phyloP scores from a whole-genome alignment of 306 rosid genomes.

The Castanea mollissima region DNA sequence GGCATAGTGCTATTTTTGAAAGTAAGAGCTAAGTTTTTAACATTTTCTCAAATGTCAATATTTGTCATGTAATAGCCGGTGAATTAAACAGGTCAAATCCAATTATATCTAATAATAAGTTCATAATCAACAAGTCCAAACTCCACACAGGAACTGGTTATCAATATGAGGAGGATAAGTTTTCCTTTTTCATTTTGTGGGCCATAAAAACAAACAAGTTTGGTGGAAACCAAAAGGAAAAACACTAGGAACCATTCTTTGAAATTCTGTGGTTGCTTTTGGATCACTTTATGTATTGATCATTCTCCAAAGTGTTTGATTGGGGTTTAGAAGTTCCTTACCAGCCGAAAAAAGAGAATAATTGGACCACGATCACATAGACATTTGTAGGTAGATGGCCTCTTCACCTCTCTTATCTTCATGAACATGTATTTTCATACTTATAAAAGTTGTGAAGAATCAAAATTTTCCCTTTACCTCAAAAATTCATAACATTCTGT shows the following conservation, averaged over 20 bases:
- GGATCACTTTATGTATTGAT: slow-evolving; percentile 26
- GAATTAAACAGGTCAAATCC: too few relatives aligned
- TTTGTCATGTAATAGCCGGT: too few relatives aligned
- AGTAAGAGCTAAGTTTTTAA: too few relatives aligned
- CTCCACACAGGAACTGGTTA: neutral
- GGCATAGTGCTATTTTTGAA: too few relatives aligned
- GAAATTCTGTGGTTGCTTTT: slow-evolving; percentile 39
- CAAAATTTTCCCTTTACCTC: too few relatives aligned
- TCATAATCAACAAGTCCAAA: neutral
- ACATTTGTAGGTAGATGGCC: neutral
- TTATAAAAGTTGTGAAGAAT: neutral
- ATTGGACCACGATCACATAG: slow-evolving; percentile 29
- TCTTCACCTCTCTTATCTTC: neutral
- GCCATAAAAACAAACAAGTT: slow-evolving; percentile 1
- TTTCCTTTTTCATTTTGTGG: neutral
- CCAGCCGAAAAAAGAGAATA: neutral
- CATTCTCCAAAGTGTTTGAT: slow-evolving; percentile 29
- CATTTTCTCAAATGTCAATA: too few relatives aligned
- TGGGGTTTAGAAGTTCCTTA: slow-evolving; percentile 20
- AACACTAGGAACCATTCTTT: slow-evolving; percentile 5
- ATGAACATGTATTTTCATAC: neutral
- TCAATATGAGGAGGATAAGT: neutral
- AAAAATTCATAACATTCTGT: neutral
- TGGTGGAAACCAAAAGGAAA: slow-evolving; percentile 21
- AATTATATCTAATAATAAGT: neutral